Conservation (phyloP, 495 filamentous ascomycete genomes). For the Penicillium cataractarum region DNA sequence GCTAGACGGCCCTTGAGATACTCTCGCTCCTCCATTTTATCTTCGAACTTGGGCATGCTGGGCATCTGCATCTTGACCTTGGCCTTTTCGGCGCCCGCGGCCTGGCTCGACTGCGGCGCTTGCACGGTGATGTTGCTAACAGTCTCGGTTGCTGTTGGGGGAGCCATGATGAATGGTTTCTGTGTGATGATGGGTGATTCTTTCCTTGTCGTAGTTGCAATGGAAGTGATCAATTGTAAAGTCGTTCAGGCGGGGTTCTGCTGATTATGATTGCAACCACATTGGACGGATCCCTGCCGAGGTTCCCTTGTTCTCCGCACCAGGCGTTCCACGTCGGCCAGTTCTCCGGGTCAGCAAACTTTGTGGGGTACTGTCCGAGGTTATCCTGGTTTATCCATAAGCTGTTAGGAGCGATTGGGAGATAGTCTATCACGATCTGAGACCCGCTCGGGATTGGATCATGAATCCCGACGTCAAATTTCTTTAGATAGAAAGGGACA, state of each 20-base stretch:
- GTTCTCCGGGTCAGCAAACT: neutral
- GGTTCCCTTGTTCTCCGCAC: conserved; percentile 5
- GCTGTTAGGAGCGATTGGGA: neutral
- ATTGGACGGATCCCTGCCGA: conserved; percentile 13
- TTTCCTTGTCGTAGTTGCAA: too few relatives aligned
- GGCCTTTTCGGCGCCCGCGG: conserved; percentile 31
- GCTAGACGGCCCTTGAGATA: conserved; percentile 69
- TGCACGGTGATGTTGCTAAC: conserved; percentile 24
- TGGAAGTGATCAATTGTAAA: neutral
- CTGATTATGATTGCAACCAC: conserved; percentile 11
- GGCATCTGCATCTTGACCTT: conserved; percentile 54
- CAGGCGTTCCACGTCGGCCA: neutral
- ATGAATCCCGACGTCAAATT: neutral
- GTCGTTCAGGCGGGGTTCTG: conserved; percentile 5
- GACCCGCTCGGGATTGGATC: neutral
- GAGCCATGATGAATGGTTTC: conserved; percentile 29
- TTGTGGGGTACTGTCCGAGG: conserved; percentile 5
- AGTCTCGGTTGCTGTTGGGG: conserved; percentile 37
- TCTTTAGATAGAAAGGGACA: too few relatives aligned
- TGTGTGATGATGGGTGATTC: neutral
- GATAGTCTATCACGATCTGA: neutral
- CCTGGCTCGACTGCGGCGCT: conserved; percentile 32
- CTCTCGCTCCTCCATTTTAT: conserved; percentile 63
- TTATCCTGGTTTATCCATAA: neutral
- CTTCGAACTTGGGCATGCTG: conserved; percentile 57